A percentile compares a stretch with the other conserved stretches of the same genome.
phyloP scores from a whole-genome alignment of 2,329 filamentous ascomycete species.

The Pseudocercospora cruenta region DNA sequence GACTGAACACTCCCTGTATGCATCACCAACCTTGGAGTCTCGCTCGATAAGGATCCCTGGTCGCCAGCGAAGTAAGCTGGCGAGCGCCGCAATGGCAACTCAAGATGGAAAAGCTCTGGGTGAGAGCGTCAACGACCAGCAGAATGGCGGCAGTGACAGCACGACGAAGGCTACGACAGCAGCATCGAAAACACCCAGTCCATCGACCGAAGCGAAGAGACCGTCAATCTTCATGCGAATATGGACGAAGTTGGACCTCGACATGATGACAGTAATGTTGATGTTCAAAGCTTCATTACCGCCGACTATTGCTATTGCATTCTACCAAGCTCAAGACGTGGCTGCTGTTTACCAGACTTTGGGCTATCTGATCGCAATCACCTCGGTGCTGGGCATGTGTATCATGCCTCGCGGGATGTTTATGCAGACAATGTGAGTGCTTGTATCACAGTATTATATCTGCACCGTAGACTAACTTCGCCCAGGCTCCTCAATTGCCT shows the following conservation, averaged over 20 bases:
- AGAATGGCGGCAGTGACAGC: neutral
- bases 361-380: slow-evolving; percentile 67
- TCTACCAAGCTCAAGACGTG: slow-evolving; percentile 52
- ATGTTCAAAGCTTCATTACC: slow-evolving; percentile 43
- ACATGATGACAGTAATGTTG: slow-evolving; percentile 35
- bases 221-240: slow-evolving; percentile 32
- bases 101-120: neutral
- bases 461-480: slow-evolving; percentile 46
- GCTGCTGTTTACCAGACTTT: slow-evolving; percentile 58
- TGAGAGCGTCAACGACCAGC: neutral
- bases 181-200: neutral
- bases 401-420: slow-evolving; percentile 74
- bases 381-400: slow-evolving; percentile 65
- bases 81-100: neutral
- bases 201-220: slow-evolving; percentile 11
- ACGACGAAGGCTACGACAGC: neutral
- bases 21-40: neutral
- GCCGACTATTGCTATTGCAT: slow-evolving; percentile 40
- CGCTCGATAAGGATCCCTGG: neutral
- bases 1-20: no score
- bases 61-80: neutral
- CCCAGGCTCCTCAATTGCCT: slow-evolving; percentile 64
- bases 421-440: slow-evolving; percentile 66
- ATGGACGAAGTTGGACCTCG: slow-evolving; percentile 38
- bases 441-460: neutral